Evolutionary conservation across 2,329 filamentous ascomycete genomes (phyloP).

Genomic region (Xylaria sp.): DNA sequence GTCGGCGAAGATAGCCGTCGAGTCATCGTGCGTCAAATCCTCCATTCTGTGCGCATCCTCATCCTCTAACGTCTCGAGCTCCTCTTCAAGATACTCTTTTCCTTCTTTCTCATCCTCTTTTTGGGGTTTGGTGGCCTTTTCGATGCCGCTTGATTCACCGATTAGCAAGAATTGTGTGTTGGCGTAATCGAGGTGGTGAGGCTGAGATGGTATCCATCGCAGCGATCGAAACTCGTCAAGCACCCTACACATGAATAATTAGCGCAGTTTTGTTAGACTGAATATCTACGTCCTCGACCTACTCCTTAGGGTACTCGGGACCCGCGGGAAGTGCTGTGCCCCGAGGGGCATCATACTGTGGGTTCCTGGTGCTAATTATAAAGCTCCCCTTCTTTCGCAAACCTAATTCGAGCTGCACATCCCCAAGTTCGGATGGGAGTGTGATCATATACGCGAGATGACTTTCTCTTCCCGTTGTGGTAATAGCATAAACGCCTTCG

Average conservation of each 20-base stretch:
- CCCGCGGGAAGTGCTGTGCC: slow-evolving; percentile 71
- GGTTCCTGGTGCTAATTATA: slow-evolving; percentile 83
- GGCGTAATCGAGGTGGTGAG: slow-evolving; percentile 78
- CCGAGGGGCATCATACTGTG: slow-evolving; percentile 73
- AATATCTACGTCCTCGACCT: slow-evolving; percentile 47
- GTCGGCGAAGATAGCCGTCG: slow-evolving; percentile 59
- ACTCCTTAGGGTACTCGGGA: slow-evolving; percentile 78
- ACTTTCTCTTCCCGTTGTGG: slow-evolving; percentile 74
- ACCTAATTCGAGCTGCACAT: slow-evolving; percentile 81
- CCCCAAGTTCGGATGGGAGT: slow-evolving; percentile 73
- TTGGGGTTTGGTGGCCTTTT: slow-evolving; percentile 66
- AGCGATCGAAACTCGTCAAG: slow-evolving; percentile 76
- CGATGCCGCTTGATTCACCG: slow-evolving; percentile 71
- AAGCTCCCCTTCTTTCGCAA: slow-evolving; percentile 79
- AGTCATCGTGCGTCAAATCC: slow-evolving; percentile 59
- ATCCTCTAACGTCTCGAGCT: slow-evolving; percentile 78
- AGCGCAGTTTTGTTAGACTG: not conserved
- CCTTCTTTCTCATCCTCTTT: slow-evolving; percentile 67
- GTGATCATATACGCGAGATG: slow-evolving; percentile 86
- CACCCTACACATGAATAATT: slow-evolving; percentile 58
- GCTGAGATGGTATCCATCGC: slow-evolving; percentile 79
- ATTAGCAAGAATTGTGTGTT: slow-evolving; percentile 84
- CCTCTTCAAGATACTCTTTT: slow-evolving; percentile 74
- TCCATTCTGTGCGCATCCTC: slow-evolving; percentile 77
- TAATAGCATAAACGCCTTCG: slow-evolving; percentile 87